Evolutionary conservation across 768 basidiomycete genomes (phyloP).

Genomic region (Cytidiella melzeri): DNA sequence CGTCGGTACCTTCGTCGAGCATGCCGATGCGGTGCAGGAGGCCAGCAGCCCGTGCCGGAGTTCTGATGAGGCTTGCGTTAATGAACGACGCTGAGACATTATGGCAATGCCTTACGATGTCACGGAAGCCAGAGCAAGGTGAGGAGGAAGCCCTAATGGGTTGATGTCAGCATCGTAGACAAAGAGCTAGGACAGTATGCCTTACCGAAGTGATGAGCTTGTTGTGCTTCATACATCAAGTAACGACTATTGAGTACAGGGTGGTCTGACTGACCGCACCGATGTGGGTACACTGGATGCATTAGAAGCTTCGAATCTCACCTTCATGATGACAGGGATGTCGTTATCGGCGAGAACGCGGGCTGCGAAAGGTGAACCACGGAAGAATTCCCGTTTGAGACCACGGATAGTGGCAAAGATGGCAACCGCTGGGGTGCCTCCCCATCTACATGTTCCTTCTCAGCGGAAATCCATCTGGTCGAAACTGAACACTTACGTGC

Average conservation of each 20-base stretch:
- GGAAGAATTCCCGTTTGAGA: conserved; percentile 78
- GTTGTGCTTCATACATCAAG: conserved; percentile 79
- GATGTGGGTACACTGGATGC: too few relatives aligned
- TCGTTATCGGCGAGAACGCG: conserved; percentile 65
- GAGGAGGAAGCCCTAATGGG: conserved; percentile 41
- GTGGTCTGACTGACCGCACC: conserved; percentile 73
- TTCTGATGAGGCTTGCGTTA: conserved; percentile 15
- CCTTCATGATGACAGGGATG: conserved; percentile 73
- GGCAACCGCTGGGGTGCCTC: conserved; percentile 67
- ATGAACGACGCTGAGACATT: not conserved
- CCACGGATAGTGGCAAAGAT: conserved; percentile 59
- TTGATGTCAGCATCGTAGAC: not conserved
- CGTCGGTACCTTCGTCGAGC: conserved; percentile 31
- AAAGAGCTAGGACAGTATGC: not conserved
- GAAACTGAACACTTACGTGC: conserved; percentile 40
- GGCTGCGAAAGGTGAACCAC: conserved; percentile 75
- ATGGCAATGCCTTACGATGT: conserved; percentile 34
- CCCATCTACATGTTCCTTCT: conserved; percentile 37
- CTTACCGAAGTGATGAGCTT: conserved; percentile 70
- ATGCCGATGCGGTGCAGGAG: conserved; percentile 79
- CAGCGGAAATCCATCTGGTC: not conserved
- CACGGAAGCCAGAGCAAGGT: conserved; percentile 67
- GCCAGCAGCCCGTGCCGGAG: conserved; percentile 67
- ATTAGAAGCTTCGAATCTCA: too few relatives aligned
- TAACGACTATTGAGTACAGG: conserved; percentile 63